Evolutionary conservation across 768 basidiomycete genomes (phyloP), one percentile per base, ranked within the genome.

Genomic region (Hortiboletus campestris): DNA sequence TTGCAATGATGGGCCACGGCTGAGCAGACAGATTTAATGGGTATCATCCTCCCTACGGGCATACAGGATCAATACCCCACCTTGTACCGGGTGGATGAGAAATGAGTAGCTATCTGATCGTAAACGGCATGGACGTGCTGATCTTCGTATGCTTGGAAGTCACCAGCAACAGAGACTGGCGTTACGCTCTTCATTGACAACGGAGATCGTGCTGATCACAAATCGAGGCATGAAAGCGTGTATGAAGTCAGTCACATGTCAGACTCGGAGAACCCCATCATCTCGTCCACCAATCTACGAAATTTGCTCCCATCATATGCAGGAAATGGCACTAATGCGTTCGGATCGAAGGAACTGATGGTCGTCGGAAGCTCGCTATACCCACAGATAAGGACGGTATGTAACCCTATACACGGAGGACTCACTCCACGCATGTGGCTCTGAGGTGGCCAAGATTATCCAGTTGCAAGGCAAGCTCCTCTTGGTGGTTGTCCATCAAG

Each of bases 401-500:
- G 36, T 19, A 19, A 34, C 36, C 17, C 22, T 32, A 2, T 49
- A 6, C 6, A 25, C 16, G 51, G 32, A 44, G 48, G 17, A 22
- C 88, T 74, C 72, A 92, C 91, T 70, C 64, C 44, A 85, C 75
- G 14, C 76, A 80, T 2, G 84, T 78, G 22, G 83, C 72, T 56
- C 71, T 78, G 44, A 94, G 73, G 71, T 91, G 77, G 7, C 81
- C 79, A 35, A 82, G 77, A 17, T 67, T 70, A 16, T 77, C 76
- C 51, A 99, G 75, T 13, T 84, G 83, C 39, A 78, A 71, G 0
- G 96, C 93, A 6, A 99, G 77, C 65, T 99, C 93, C 51, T 85
- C 78, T 76, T 99, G 96, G 66, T 99, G 96, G 68, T 97, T 91
- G 70, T 97, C 88, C 69, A 95, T 80, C 31, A 99, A 75, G 0